A percentile compares a stretch with the other conserved stretches of the same genome.
These are phyloP conservation scores for Cerrena zonata DNA, from an alignment of 1,284 basidiomycete species.

Conservation along the genomic window DNA sequence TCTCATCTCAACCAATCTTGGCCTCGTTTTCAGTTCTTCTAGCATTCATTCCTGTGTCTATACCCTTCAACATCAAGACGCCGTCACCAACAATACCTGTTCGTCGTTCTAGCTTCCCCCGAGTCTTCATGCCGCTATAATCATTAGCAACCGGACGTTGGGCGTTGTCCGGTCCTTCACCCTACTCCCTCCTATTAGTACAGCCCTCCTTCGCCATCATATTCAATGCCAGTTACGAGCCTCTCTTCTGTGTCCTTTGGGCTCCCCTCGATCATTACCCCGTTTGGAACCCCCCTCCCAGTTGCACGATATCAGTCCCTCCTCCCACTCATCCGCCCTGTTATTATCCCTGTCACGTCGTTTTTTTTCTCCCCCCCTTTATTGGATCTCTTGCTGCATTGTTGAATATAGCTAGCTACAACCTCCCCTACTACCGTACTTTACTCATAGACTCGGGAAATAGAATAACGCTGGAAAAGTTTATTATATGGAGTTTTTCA, in stretches of 20 bases:
- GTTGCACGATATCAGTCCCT: not conserved
- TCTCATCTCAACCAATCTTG: not conserved
- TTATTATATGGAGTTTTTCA: not conserved
- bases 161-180: not conserved
- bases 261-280: not conserved
- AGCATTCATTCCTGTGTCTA: not conserved
- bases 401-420: conserved; percentile 4
- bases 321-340: not conserved
- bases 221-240: not conserved
- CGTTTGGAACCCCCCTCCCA: conserved; percentile 1
- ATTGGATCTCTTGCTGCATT: conserved; percentile 7
- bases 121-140: conserved; percentile 3
- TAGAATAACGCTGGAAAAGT: not conserved
- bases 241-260: not conserved
- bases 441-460: conserved; percentile 2
- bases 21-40: not conserved
- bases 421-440: not conserved
- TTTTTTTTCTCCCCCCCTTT: not conserved
- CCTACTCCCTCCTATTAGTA: not conserved
- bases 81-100: not conserved
- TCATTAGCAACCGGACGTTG: conserved; percentile 7
- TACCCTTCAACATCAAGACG: not conserved
- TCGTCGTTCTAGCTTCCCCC: not conserved
- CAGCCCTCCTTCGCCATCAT: not conserved
- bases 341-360: too few relatives aligned